Conservation (phyloP, 225 moss, liverwort and hornwort genomes). For the Ulota crispa region DNA sequence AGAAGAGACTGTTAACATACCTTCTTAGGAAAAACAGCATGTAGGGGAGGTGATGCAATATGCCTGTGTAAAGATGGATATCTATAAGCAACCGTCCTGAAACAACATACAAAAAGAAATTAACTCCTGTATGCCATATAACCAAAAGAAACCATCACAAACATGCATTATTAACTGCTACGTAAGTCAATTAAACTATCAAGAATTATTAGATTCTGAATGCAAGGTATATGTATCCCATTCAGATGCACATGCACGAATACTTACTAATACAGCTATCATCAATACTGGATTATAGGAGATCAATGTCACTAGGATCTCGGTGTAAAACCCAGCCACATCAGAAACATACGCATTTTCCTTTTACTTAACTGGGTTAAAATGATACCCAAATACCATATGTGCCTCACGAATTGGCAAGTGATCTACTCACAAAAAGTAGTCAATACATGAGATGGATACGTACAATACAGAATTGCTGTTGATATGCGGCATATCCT, state of each 20-base stretch:
- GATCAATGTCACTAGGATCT: background rate
- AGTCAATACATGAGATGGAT: background rate
- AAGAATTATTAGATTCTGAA: background rate
- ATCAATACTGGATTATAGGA: background rate
- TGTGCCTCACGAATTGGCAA: background rate
- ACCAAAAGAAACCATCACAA: background rate
- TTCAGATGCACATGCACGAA: background rate
- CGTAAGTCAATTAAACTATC: background rate
- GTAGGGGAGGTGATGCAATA: conserved; percentile 64
- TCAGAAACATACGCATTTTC: background rate
- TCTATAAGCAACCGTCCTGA: conserved; percentile 70
- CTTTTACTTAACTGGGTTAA: background rate
- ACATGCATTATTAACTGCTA: background rate
- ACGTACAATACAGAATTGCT: conserved; percentile 80
- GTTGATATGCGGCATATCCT: conserved; percentile 68
- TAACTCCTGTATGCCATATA: background rate
- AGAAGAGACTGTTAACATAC: conserved; percentile 29
- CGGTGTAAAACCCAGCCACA: background rate
- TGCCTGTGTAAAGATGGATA: conserved; percentile 74
- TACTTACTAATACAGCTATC: background rate
- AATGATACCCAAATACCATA: background rate
- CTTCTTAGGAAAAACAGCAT: conserved; percentile 68
- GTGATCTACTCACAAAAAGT: background rate
- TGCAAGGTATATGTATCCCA: background rate
- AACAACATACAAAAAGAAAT: conserved; percentile 16